These are phyloP conservation scores for Globisporangium heterothallicum DNA, from an alignment of 352 stramenopile genomes.

Conservation along the genomic window DNA sequence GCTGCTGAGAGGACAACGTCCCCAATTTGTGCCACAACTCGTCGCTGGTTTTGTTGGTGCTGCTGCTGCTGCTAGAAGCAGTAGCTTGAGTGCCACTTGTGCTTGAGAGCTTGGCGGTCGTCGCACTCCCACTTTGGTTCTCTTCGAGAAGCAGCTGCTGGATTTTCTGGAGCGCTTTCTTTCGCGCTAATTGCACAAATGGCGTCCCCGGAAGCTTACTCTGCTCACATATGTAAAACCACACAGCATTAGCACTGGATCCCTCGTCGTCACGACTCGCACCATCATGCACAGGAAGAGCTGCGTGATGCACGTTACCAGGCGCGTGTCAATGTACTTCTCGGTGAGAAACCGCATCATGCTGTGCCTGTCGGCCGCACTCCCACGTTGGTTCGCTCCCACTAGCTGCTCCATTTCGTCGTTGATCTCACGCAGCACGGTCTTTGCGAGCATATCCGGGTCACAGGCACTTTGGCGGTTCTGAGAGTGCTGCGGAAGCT, in stretches of 20 bases:
- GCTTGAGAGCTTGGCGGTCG: too few relatives aligned
- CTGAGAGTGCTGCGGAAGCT: background rate
- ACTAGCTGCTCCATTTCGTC: conserved; percentile 38
- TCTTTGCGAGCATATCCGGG: conserved; percentile 31
- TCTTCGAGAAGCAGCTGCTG: conserved; percentile 21
- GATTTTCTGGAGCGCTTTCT: conserved; percentile 43
- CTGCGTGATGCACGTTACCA: too few relatives aligned
- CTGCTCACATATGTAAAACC: conserved; percentile 17
- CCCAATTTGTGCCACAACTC: conserved; percentile 14
- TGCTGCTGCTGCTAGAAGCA: conserved; percentile 3
- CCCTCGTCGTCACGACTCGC: too few relatives aligned
- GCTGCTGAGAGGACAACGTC: conserved; percentile 25
- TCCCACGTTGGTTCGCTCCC: conserved; percentile 1
- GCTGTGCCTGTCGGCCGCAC: conserved; percentile 9
- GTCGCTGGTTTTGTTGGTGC: background rate
- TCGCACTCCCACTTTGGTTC: too few relatives aligned
- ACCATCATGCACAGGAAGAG: too few relatives aligned
- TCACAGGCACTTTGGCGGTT: conserved; percentile 6
- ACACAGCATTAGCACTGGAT: too few relatives aligned
- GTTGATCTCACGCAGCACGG: conserved; percentile 32
- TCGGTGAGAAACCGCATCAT: conserved; percentile 29
- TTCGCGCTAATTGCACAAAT: conserved; percentile 41
- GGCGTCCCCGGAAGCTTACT: conserved; percentile 36
- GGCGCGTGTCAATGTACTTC: conserved; percentile 30
- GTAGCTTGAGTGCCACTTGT: too few relatives aligned